Base-by-base conservation (phyloP, 768 basidiomycete genomes). In the Erythrobasidium yunnanense region DNA sequence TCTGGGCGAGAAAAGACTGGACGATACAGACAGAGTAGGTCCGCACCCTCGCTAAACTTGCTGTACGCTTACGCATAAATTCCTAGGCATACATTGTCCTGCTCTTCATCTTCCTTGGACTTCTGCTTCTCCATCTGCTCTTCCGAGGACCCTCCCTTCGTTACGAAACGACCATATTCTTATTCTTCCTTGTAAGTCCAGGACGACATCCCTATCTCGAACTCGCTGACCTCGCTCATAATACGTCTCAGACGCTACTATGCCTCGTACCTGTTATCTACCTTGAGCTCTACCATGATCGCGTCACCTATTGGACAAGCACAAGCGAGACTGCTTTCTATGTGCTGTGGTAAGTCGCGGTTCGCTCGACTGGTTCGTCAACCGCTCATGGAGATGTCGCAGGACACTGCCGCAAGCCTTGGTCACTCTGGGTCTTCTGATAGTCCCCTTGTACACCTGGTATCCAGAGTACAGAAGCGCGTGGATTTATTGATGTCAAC, bases 271-370 rank as follows among this genome's bases (percentile, higher is more conserved):
- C 60, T 20, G 30, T 63, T 13, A 63, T 63, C 33, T 63, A 63
- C 22, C 49, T 51, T 49, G 60, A 49, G 32, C 47, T 63, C 6
- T 18, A 49, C 29, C 22, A 30, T 22, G 29, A 51, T 29, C 5
- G 22, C 18, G 60, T 23, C 25, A 32, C 45, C n/a, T 25, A n/a
- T 18, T 63, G 60, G 60, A 30, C 49, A 51, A 46, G 49, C 18
- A 49, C 27, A 33, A 60, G 57, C 33, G 25, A 32, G 22, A 25
- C 45, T 27, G 60, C 60, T 17, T 63, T 63, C 47, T 47, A 63
- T 35, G 49, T 63, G 30, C 60, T 63, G 18, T 63, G 60, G 60
- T 63, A 23, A 29, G 60, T 51, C 56, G 8, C 8, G 20, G 29
- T 51, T 23, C 7, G 8, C 6, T 38, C 11, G 54, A 8, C 18